These are phyloP conservation scores for Danielia reshetovae DNA, from an alignment of 805 yeast genomes.

Conservation along the genomic window DNA sequence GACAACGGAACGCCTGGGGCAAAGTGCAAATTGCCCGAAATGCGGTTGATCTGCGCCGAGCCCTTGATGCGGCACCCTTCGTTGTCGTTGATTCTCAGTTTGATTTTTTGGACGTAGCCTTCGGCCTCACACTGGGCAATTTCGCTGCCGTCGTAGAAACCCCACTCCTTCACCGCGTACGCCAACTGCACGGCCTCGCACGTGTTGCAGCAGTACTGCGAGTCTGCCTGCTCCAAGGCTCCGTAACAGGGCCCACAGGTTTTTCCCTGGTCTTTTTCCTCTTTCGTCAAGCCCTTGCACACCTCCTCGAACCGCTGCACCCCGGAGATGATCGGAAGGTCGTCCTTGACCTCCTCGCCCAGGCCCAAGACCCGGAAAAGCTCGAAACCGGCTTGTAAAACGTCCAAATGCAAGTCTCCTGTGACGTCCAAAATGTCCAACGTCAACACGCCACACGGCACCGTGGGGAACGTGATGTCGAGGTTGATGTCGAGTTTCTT, in stretches of 20 bases:
- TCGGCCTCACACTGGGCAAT: conserved; percentile 89
- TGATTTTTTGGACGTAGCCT: conserved; percentile 69
- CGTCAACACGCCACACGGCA: conserved; percentile 81
- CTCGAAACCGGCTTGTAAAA: conserved; percentile 65
- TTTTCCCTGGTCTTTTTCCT: conserved; percentile 30
- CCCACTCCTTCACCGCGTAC: conserved; percentile 78
- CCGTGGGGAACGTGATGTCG: conserved; percentile 75
- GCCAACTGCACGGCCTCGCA: conserved; percentile 81
- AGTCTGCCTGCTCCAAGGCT: conserved; percentile 42
- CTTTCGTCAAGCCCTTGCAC: conserved; percentile 30
- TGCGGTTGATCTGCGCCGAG: conserved; percentile 71
- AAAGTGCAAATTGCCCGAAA: conserved; percentile 89
- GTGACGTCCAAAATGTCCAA: conserved; percentile 86
- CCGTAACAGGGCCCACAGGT: conserved; percentile 91
- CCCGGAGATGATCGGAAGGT: conserved; percentile 19
- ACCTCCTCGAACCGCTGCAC: conserved; percentile 23
- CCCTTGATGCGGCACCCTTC: conserved; percentile 93
- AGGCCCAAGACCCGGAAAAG: conserved; percentile 57
- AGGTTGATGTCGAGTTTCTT: conserved; percentile 72
- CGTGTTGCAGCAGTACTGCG: conserved; percentile 71
- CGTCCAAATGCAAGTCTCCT: conserved; percentile 78
- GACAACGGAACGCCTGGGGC: conserved; percentile 88
- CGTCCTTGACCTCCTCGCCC: conserved; percentile 44
- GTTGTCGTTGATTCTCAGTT: conserved; percentile 44
- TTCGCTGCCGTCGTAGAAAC: conserved; percentile 81